Base-by-base conservation (phyloP, 371 early-diverging fungal genomes). In the Apophysomyces ossiformis region DNA sequence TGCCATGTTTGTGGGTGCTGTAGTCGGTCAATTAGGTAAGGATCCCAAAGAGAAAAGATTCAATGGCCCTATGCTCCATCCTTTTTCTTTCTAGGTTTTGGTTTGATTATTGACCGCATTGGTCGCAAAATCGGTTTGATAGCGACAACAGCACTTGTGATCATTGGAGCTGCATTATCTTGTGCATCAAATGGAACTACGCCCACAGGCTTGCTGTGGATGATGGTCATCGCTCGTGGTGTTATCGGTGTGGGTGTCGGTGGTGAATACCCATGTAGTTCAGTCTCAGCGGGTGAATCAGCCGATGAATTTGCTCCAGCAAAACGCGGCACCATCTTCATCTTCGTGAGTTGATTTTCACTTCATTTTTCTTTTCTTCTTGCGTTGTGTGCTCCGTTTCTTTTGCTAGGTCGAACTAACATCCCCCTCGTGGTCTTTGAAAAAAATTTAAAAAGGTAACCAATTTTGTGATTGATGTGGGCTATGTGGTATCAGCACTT, bases 241-340 rank as follows among this genome's bases (percentile, higher is more conserved):
- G 76, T 85, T 21, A 65, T 82, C 21, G 85, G 85, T 56, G 83
- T 85, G 16, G 85, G 85, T 69, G 83, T 83, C 5, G 85, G 85
- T 50, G 76, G 85, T 21, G 85, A 85, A 66, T 85, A 85, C 60
- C 85, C 85, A 16, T 83, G 83, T 64, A 78, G 79, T 6, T 82
- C 82, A 36, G 83, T 82, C 12, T 75, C 83, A 18, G 85, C 85
- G 43, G 81, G 82, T 37, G 85, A 85, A 64, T 76, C 83, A 37
- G 83, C 85, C n/a, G 83, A 85, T 63, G 82, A 82, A 68, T 78
- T 81, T 37, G 72, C 77, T 61, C 83, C 66, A 35, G 67, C 78
- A 39, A 74, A 62, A 38, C 79, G 85, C 62, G 85, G 85, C 18
- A 70, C 74, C 60, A 62, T 81, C 37, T 83, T 85, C 65, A 76